phyloP scores from a whole-genome alignment of 129 eudicot species.

The Flaveria robusta region DNA sequence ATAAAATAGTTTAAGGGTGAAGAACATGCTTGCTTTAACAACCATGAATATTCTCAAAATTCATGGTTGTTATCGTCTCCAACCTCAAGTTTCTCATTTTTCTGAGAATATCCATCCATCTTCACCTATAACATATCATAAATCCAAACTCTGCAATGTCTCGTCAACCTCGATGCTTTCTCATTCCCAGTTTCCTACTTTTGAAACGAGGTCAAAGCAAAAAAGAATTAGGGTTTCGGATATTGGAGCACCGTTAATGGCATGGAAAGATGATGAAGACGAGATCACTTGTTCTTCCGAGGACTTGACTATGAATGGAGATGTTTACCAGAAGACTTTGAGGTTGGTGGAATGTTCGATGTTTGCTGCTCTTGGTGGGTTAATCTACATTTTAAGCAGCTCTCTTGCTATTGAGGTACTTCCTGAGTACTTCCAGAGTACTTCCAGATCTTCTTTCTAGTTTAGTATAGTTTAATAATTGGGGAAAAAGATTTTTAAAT shows the following conservation, averaged over 20 bases:
- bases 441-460: not conserved
- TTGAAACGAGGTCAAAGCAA: conserved; percentile 18
- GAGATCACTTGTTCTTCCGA: conserved; percentile 31
- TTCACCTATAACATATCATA: conserved; percentile 12
- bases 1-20: not conserved
- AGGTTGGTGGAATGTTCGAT: conserved; percentile 94
- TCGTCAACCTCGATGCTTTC: conserved; percentile 9
- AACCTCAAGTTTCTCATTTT: conserved; percentile 25
- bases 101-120: conserved; percentile 15
- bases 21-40: conserved; percentile 31
- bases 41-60: conserved; percentile 42
- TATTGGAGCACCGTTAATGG: conserved; percentile 41
- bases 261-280: conserved; percentile 34
- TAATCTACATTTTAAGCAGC: conserved; percentile 74
- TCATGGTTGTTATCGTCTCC: conserved; percentile 42
- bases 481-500: not conserved
- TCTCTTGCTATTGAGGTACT: conserved; percentile 94
- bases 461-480: not conserved
- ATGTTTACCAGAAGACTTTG: conserved; percentile 70
- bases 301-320: conserved; percentile 64
- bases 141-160: conserved; percentile 21
- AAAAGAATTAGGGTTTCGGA: conserved; percentile 36
- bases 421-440: too few species aligned
- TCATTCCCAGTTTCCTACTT: conserved; percentile 26
- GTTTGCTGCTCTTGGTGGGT: conserved; percentile 93